Percentiles rank a stretch among this genome's conserved stretches.
phyloP scores from a whole-genome alignment of 495 filamentous ascomycete genomes.

The Cenococcum geophilum region DNA sequence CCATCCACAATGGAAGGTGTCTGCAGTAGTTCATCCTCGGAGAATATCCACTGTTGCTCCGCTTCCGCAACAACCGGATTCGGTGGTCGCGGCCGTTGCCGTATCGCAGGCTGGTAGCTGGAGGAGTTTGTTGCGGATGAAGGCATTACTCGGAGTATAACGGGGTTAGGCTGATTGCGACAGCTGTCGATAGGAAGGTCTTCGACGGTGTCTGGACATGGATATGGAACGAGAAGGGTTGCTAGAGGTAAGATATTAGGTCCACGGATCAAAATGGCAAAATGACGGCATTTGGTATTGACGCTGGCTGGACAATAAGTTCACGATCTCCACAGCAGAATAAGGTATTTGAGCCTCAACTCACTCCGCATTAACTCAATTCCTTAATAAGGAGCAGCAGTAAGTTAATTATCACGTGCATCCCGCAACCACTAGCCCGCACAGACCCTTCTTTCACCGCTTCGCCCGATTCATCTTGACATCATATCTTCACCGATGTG shows the following conservation, averaged over 20 bases:
- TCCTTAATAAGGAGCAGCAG: too few relatives aligned
- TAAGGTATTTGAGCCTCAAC: too few relatives aligned
- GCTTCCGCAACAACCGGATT: constrained; percentile 46
- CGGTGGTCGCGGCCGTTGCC: constrained; percentile 36
- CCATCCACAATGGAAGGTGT: constrained; percentile 83
- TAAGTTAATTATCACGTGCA: too few relatives aligned
- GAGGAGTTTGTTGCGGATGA: not conserved
- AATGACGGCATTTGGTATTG: not conserved
- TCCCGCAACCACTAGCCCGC: too few relatives aligned
- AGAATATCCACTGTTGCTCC: constrained; percentile 83
- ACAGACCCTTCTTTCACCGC: too few relatives aligned
- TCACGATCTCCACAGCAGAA: too few relatives aligned
- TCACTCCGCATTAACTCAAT: too few relatives aligned
- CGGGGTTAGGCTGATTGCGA: not conserved
- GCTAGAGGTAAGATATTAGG: not conserved
- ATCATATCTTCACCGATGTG: too few relatives aligned
- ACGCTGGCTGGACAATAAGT: not conserved
- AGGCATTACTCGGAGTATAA: not conserved
- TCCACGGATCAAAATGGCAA: too few relatives aligned
- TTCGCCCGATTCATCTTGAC: too few relatives aligned
- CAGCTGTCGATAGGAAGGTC: not conserved
- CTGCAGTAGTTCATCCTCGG: constrained; percentile 69
- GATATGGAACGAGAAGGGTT: not conserved
- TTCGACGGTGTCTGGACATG: not conserved
- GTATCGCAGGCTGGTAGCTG: constrained; percentile 24